phyloP scores from a whole-genome alignment of 148 eudicot species.

The Polygonum maritimum region DNA sequence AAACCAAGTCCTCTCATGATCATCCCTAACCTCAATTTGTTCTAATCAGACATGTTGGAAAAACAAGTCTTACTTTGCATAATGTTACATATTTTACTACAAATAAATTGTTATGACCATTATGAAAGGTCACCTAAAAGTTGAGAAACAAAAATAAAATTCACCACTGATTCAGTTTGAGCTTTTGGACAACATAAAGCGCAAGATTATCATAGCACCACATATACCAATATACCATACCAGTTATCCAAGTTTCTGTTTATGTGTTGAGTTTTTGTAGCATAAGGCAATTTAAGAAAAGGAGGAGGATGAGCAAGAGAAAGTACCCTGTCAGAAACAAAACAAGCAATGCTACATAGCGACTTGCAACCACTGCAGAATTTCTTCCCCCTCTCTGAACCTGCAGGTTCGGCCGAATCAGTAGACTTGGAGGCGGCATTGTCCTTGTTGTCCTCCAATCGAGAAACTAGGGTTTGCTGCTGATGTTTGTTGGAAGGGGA shows the following conservation, averaged over 20 bases:
- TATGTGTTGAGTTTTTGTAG: not conserved
- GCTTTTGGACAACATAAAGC: not conserved
- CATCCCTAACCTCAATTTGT: not conserved
- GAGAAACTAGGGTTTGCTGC: slow-evolving; percentile 4
- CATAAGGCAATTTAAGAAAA: not conserved
- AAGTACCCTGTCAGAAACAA: slow-evolving; percentile 65
- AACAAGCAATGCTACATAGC: slow-evolving; percentile 79
- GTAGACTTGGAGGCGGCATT: not conserved
- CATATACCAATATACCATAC: not conserved
- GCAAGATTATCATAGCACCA: not conserved
- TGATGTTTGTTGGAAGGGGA: slow-evolving; percentile 28
- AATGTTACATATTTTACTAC: not conserved
- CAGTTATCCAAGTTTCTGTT: not conserved
- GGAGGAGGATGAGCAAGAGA: not conserved
- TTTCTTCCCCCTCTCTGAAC: slow-evolving; percentile 28
- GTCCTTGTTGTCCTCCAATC: not conserved
- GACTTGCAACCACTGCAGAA: slow-evolving; percentile 67
- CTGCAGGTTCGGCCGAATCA: slow-evolving; percentile 16
- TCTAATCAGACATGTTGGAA: not conserved
- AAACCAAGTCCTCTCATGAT: not conserved
- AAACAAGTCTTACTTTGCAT: not conserved
- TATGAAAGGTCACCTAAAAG: not conserved
- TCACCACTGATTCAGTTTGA: not conserved
- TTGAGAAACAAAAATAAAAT: not conserved
- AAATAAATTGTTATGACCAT: not conserved